Evolutionary conservation across 2,329 filamentous ascomycete species (phyloP).

Genomic region (Didymellaceae sp.): DNA sequence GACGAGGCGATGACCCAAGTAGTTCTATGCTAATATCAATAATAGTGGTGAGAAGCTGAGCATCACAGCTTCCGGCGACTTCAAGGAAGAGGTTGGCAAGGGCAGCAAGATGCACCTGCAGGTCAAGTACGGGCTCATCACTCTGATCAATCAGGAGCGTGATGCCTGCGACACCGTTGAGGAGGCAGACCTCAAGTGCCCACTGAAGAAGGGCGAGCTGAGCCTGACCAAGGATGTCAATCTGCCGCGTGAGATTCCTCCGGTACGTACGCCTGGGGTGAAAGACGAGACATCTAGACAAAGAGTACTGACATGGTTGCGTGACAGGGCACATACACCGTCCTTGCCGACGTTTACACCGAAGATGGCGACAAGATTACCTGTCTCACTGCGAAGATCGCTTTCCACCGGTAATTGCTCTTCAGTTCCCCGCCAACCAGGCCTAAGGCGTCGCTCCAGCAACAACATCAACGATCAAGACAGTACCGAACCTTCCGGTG

Average conservation of each 20-base stretch:
- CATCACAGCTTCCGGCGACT: conserved; percentile 79
- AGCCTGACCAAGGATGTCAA: conserved; percentile 80
- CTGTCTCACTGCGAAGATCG: conserved; percentile 79
- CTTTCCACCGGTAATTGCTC: conserved; percentile 59
- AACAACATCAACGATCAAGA: conserved; percentile 2
- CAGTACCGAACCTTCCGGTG: neutral
- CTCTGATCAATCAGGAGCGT: conserved; percentile 78
- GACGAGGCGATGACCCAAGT: no score
- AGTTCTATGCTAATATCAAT: neutral
- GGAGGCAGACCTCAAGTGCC: conserved; percentile 89
- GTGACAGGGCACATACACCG: conserved; percentile 82
- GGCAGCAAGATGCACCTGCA: conserved; percentile 82
- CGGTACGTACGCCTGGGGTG: conserved; percentile 64
- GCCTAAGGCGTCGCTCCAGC: conserved; percentile 15
- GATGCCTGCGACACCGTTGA: conserved; percentile 88
- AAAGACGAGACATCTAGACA: neutral
- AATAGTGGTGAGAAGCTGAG: conserved; percentile 75
- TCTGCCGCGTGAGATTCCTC: conserved; percentile 84
- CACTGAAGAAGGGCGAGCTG: conserved; percentile 79
- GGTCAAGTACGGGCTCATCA: conserved; percentile 95
- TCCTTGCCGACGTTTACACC: conserved; percentile 83
- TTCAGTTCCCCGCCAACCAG: conserved; percentile 2
- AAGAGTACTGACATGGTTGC: conserved; percentile 3
- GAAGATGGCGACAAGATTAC: conserved; percentile 77
- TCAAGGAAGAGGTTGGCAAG: conserved; percentile 73